Evolutionary conservation across 164 flowering plant genomes (phyloP), one percentile per base, ranked within the genome.

Genomic region (Aristolochia californica): DNA sequence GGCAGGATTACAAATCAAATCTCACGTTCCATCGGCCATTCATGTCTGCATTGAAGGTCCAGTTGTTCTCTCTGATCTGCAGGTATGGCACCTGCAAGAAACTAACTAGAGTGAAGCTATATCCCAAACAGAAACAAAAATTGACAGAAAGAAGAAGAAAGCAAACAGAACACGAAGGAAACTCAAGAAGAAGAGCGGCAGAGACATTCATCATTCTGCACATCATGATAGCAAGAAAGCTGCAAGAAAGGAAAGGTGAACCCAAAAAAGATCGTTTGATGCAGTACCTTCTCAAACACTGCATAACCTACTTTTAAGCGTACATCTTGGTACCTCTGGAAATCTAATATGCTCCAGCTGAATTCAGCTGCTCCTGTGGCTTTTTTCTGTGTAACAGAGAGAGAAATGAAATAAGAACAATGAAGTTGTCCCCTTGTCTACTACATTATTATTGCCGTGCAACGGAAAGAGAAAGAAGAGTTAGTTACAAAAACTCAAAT

Each of bases 41-140:
- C 15, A 59, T 53, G 59, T 90, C 85, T 1, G 81, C 86, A 65
- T 83, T 88, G 57, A 94, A 34, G 8, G 93, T 82, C 99, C 97
- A 90, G 62, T 87, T 94, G 70, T 84, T 90, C 74, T 94, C 99
- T 70, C 82, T 78, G 45, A 94, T 64, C 80, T 90, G 97, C 59
- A 88, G 1, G 66, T 90, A 94, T 3, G 97, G 83, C 11, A 86
- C 75, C 99, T 90, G 88, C 51, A 57, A 63, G 49, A 12, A 40
- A 55, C 15, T 30, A 9, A 56, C 14, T 17, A 34, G n/a, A 12
- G 45, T 56, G 48, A 56, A 43, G 13, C 45, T 30, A n/a, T 30
- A n/a, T 28, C 18, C 44, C 18, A n/a, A 2, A 13, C 24, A 17
- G 14, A 17, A 30, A 9, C 34, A 28, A 28, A 7, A 3, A 2